Percentiles rank a stretch among this genome's conserved stretches.
phyloP scores from a whole-genome alignment of 2,329 filamentous ascomycete species.

The Pseudophaeomoniella oleicola region DNA sequence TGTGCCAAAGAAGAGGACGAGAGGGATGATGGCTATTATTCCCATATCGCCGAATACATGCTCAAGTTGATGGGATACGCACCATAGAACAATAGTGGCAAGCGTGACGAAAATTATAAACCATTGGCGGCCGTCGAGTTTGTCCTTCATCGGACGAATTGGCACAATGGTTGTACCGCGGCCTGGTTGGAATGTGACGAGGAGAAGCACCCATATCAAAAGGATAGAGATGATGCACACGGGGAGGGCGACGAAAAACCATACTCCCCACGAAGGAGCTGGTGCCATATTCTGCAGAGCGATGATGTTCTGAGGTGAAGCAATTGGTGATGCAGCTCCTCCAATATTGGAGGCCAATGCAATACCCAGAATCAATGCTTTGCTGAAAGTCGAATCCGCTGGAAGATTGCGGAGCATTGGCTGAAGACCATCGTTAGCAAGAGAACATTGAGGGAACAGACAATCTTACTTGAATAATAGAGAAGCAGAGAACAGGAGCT shows the following conservation, averaged over 20 bases:
- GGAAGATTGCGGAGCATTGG: slow-evolving; percentile 90
- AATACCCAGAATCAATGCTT: slow-evolving; percentile 88
- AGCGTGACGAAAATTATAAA: slow-evolving; percentile 80
- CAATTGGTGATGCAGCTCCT: slow-evolving; percentile 90
- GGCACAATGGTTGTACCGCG: slow-evolving; percentile 79
- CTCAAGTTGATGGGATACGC: slow-evolving; percentile 78
- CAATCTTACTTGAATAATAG: slow-evolving; percentile 68
- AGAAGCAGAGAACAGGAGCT: slow-evolving; percentile 90
- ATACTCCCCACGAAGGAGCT: slow-evolving; percentile 79
- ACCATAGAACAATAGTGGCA: slow-evolving; percentile 80
- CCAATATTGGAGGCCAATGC: slow-evolving; percentile 91
- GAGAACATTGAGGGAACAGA: too few species aligned
- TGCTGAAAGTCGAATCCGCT: slow-evolving; percentile 81
- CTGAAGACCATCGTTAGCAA: too few species aligned
- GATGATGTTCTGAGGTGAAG: slow-evolving; percentile 93
- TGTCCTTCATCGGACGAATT: slow-evolving; percentile 78
- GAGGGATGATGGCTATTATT: slow-evolving; percentile 88
- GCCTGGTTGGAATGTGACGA: slow-evolving; percentile 73
- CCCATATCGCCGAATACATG: slow-evolving; percentile 92
- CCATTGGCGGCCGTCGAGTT: slow-evolving; percentile 77
- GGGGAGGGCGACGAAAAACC: slow-evolving; percentile 93
- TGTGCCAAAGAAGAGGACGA: slow-evolving; percentile 90
- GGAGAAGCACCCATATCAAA: slow-evolving; percentile 75
- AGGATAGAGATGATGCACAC: slow-evolving; percentile 82
- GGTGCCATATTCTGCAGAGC: slow-evolving; percentile 92